A percentile compares a stretch with the other conserved stretches of the same genome.
Evolutionary conservation across 805 yeast species (phyloP).

Genomic region (Starmerella riodocensis): DNA sequence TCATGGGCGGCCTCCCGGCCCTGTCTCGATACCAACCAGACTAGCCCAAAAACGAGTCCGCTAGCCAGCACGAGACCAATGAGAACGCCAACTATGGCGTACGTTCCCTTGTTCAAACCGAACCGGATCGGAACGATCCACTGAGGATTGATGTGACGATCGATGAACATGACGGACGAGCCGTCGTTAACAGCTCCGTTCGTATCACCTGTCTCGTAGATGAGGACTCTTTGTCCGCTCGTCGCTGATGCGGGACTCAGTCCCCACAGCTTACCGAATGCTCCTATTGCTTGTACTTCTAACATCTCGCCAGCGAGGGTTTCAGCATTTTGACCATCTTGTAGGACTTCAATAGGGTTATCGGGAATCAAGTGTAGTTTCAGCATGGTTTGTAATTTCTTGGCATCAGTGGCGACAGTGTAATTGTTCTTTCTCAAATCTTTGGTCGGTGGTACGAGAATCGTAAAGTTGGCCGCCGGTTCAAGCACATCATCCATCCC

Average conservation of each 20-base stretch:
- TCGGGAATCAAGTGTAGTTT: constrained; percentile 58
- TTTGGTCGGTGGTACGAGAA: constrained; percentile 57
- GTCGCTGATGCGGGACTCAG: constrained; percentile 16
- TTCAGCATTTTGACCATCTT: constrained; percentile 17
- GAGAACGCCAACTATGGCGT: constrained; percentile 21
- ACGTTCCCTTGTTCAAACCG: constrained; percentile 25
- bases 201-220: constrained; percentile 19
- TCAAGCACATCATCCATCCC: constrained; percentile 28
- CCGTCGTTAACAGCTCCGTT: constrained; percentile 16
- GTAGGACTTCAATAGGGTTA: constrained; percentile 28
- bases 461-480: constrained; percentile 37
- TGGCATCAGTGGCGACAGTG: constrained; percentile 30
- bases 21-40: constrained; percentile 9
- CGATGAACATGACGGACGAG: constrained; percentile 26
- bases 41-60: constrained; percentile 9
- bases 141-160: constrained; percentile 25
- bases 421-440: constrained; percentile 43
- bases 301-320: constrained; percentile 23
- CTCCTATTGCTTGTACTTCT: constrained; percentile 20
- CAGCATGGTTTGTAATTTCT: constrained; percentile 31
- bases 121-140: constrained; percentile 28
- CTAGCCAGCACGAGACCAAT: constrained; percentile 13
- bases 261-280: constrained; percentile 10
- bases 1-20: constrained; percentile 7
- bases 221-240: constrained; percentile 23